phyloP scores from a whole-genome alignment of 2,329 filamentous ascomycete genomes.

The Lomentospora prolificans region DNA sequence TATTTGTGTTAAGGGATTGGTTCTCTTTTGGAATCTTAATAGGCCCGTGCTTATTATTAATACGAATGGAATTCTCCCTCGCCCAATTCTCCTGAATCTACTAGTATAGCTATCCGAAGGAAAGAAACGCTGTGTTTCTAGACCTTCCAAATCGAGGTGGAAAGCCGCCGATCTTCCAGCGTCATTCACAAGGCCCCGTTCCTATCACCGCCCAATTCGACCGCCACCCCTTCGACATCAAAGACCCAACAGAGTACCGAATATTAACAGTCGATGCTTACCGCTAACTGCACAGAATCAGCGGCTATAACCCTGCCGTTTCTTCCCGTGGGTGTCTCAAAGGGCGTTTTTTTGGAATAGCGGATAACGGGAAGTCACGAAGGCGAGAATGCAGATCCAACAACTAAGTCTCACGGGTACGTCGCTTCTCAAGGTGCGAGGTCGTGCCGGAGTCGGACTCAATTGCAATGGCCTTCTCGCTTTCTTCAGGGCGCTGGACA shows the following conservation, averaged over 20 bases:
- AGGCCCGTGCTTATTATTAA: background rate
- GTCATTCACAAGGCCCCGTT: too few species aligned
- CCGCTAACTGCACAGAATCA: background rate
- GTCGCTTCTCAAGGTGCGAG: conserved; percentile 8
- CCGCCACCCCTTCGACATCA: background rate
- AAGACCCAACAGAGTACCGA: background rate
- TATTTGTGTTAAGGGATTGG: background rate
- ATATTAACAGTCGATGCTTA: background rate
- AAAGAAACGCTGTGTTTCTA: background rate
- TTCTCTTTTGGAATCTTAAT: background rate
- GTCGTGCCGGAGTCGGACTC: conserved; percentile 5
- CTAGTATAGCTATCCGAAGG: background rate
- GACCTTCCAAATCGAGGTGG: background rate
- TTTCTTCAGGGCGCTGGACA: conserved; percentile 2
- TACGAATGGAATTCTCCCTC: background rate
- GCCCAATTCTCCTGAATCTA: background rate
- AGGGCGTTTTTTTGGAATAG: background rate
- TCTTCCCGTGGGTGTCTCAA: background rate
- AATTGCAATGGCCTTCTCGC: conserved; percentile 8
- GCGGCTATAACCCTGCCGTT: background rate
- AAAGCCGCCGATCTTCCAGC: too few species aligned
- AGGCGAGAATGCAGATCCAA: background rate
- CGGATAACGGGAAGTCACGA: background rate
- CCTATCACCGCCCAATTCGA: too few species aligned
- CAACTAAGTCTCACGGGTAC: conserved; percentile 3